A percentile compares a stretch with the other conserved stretches of the same genome.
phyloP scores from a whole-genome alignment of 2,329 filamentous ascomycete genomes.

The Neonectria faginata region DNA sequence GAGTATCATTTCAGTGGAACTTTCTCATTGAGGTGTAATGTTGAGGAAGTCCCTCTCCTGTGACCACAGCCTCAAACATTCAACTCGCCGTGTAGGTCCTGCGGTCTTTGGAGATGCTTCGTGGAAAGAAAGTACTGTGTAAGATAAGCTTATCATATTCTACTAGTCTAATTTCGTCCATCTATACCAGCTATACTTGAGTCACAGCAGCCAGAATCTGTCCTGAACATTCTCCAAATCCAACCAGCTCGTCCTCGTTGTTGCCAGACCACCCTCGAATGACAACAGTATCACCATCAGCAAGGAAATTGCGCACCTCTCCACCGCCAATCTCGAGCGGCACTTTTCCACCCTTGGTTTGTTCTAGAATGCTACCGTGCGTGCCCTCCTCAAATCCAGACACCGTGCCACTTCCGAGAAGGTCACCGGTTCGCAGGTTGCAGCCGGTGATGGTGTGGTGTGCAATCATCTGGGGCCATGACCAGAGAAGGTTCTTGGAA shows the following conservation, averaged over 20 bases:
- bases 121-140: not conserved
- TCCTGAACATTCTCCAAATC: conserved; percentile 38
- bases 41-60: not conserved
- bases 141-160: not conserved
- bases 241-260: conserved; percentile 28
- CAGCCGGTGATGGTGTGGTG: conserved; percentile 85
- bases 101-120: not conserved
- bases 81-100: not conserved
- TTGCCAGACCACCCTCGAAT: conserved; percentile 36
- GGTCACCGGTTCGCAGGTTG: conserved; percentile 77
- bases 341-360: conserved; percentile 75
- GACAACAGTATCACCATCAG: conserved; percentile 37
- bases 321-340: conserved; percentile 71
- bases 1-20: too few relatives aligned
- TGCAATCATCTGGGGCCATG: conserved; percentile 85
- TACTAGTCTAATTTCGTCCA: not conserved
- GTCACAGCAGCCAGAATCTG: conserved; percentile 18
- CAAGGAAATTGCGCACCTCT: conserved; percentile 53
- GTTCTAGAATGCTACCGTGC: conserved; percentile 78
- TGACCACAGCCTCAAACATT: not conserved
- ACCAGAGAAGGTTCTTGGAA: conserved; percentile 72
- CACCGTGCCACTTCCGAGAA: conserved; percentile 83
- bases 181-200: conserved; percentile 16
- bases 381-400: conserved; percentile 71
- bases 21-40: too few relatives aligned